Evolutionary conservation across 768 basidiomycete genomes (phyloP).

Genomic region (Russula sp.): DNA sequence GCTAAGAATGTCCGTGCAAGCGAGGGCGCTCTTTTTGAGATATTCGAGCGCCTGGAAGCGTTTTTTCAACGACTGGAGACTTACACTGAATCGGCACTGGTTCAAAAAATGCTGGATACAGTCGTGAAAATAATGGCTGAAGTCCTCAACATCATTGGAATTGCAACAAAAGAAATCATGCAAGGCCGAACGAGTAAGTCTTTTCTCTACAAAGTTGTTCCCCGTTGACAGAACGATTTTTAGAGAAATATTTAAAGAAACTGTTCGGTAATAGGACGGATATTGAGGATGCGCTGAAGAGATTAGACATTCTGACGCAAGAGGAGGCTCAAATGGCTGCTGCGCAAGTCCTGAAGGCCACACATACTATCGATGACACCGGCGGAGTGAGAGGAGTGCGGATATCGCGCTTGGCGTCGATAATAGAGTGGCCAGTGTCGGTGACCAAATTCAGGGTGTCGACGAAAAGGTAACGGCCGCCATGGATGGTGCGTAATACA

Average conservation of each 20-base stretch:
- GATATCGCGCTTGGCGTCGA: not conserved
- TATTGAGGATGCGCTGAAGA: not conserved
- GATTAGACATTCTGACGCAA: conserved; percentile 1
- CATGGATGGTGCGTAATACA: too few relatives aligned
- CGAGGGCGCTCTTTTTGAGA: not conserved
- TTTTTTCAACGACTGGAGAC: not conserved
- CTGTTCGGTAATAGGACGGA: not conserved
- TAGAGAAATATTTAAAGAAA: conserved; percentile 1
- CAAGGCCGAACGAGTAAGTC: not conserved
- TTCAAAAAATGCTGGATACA: not conserved
- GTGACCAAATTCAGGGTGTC: too few relatives aligned
- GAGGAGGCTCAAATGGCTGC: conserved; percentile 5
- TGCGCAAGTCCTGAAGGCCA: not conserved
- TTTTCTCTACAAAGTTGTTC: too few relatives aligned
- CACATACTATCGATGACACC: not conserved
- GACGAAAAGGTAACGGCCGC: too few relatives aligned
- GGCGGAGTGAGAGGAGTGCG: not conserved
- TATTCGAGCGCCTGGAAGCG: not conserved
- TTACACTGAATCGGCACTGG: not conserved
- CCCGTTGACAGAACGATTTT: not conserved
- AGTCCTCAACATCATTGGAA: not conserved
- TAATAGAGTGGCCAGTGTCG: not conserved
- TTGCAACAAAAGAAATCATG: conserved; percentile 1
- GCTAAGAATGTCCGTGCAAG: not conserved
- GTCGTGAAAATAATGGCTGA: not conserved